Evolutionary conservation across 2,329 filamentous ascomycete genomes (phyloP), one percentile per base, ranked within the genome.

Genomic region (Ilyonectria sp.): DNA sequence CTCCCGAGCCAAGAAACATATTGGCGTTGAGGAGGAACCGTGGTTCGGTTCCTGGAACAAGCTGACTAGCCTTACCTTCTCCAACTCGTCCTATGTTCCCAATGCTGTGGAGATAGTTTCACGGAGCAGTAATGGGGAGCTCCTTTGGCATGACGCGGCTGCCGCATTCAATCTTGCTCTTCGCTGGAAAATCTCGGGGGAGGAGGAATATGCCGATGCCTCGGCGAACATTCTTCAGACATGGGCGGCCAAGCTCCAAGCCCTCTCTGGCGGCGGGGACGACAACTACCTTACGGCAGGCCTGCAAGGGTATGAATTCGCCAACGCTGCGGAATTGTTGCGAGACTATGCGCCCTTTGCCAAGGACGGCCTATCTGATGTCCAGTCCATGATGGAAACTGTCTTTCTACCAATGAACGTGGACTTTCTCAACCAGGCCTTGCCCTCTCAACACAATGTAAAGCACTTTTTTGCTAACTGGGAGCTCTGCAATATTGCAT

Each of bases 281-380:
- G 82, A 85, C 63, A 78, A 71, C 29, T 81, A 76, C 61, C 80
- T 86, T 2, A 79, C 80, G 0, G 75, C 81, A 0, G 83, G 84
- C 0, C 68, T 86, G 2, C 83, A 86, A 37, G 84, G 84, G 0
- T 85, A 85, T 60, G 76, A 86, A 66, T 73, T 86, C 13, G 84
- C 83, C 17, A 86, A 86, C 53, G 83, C 81, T 0, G 84, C 78
- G 0, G 84, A 86, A 65, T 74, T 85, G 1, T 72, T 85, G 52
- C 74, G 81, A 2, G 69, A 63, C 21, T 80, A 83, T 43, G 26
- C 47, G 1, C 62, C 62, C 2, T 64, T 64, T 11, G 49, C 57
- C 29, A 57, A 9, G 77, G 74, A 2, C 83, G 81, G 79, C 23
- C 70, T 15, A 65, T 68, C 13, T 4, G 40, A 63, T 11, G 53